Conservation (phyloP, 202 grass and related monocot species). For the Carex sylvatica region DNA sequence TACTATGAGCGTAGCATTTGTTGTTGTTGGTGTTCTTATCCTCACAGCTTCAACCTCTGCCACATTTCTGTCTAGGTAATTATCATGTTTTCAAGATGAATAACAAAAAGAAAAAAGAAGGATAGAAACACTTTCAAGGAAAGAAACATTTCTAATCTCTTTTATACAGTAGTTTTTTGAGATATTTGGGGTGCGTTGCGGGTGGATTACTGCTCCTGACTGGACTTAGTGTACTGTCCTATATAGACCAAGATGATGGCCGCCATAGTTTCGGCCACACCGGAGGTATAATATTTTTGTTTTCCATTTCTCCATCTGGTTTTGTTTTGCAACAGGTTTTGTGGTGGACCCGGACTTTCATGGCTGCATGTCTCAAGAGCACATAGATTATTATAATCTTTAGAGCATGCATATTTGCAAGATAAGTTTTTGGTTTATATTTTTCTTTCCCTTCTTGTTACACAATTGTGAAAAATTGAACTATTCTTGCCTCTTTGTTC, state of each 20-base stretch:
- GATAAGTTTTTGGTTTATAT: no score
- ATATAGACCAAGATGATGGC: slow-evolving; percentile 85
- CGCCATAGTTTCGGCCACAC: slow-evolving; percentile 83
- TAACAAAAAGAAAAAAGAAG: neutral
- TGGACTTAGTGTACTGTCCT: slow-evolving; percentile 60
- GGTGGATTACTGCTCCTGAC: slow-evolving; percentile 57
- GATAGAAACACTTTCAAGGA: neutral
- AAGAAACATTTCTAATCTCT: neutral
- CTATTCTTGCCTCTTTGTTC: no score
- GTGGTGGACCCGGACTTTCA: no score
- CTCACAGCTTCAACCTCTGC: slow-evolving; percentile 71
- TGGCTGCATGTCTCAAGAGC: no score
- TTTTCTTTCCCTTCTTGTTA: no score
- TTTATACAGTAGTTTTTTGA: slow-evolving; percentile 39
- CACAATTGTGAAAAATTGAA: no score
- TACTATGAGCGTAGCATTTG: slow-evolving; percentile 67
- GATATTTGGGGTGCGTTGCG: slow-evolving; percentile 46
- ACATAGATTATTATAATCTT: no score
- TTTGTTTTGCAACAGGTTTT: no score
- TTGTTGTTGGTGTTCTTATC: slow-evolving; percentile 71
- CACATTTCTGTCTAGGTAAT: slow-evolving; percentile 78
- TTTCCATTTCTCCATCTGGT: neutral
- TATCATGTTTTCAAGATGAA: slow-evolving; percentile 11
- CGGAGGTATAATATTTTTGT: slow-evolving; percentile 55
- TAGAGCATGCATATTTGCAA: no score